Conservation (phyloP, 805 yeast species). For the Cyberlindnera subsufficiens region DNA sequence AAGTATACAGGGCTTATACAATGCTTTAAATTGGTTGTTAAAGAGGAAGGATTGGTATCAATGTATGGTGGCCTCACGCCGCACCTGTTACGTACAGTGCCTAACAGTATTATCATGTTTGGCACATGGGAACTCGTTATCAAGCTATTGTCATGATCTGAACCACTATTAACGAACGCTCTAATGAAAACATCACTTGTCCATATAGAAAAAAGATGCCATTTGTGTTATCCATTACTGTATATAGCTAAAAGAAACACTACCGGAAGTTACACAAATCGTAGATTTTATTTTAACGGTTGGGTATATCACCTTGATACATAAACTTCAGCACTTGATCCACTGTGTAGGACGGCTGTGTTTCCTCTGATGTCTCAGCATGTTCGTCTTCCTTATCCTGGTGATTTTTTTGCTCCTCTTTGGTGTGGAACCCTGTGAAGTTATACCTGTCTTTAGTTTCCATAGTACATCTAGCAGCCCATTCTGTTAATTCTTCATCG, state of each 20-base stretch:
- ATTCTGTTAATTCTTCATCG: slow-evolving; percentile 64
- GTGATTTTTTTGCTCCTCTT: slow-evolving; percentile 35
- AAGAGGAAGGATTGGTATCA: slow-evolving; percentile 87
- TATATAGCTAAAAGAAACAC: slow-evolving; percentile 1
- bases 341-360: slow-evolving; percentile 20
- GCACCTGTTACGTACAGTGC: slow-evolving; percentile 93
- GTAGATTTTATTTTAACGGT: neutral
- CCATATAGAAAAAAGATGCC: neutral
- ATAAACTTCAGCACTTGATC: slow-evolving; percentile 38
- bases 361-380: slow-evolving; percentile 2
- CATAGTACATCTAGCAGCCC: slow-evolving; percentile 57
- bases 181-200: neutral
- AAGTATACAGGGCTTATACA: slow-evolving; percentile 88
- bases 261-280: neutral
- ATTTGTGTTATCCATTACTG: neutral
- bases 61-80: slow-evolving; percentile 99
- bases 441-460: slow-evolving; percentile 49
- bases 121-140: slow-evolving; percentile 95
- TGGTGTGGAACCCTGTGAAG: slow-evolving; percentile 56
- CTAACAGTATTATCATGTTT: slow-evolving; percentile 96
- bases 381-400: slow-evolving; percentile 7
- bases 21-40: slow-evolving; percentile 77
- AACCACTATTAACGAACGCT: neutral
- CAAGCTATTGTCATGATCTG: slow-evolving; percentile 41
- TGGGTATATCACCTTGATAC: slow-evolving; percentile 36